Evolutionary conservation across 2,329 filamentous ascomycete genomes (phyloP).

Genomic region (Fonsecaea multimorphosa): DNA sequence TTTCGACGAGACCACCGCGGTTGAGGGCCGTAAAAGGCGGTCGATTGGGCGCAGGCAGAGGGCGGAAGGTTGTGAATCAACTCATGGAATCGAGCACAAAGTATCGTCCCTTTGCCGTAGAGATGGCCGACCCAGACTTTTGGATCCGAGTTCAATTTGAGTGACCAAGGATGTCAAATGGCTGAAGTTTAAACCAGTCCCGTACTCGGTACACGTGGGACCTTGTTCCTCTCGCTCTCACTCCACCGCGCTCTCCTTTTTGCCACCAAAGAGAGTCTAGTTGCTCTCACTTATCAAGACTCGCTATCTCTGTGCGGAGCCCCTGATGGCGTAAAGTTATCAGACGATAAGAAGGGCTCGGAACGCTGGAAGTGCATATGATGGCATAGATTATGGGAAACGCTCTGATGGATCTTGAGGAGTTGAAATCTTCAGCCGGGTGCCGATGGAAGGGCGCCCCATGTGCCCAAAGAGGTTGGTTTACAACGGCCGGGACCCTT

Average conservation of each 20-base stretch:
- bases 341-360: constrained; percentile 7
- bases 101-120: not conserved
- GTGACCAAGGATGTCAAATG: not conserved
- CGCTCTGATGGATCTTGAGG: not conserved
- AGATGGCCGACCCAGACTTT: not conserved
- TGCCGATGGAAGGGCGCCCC: constrained; percentile 4
- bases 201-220: not conserved
- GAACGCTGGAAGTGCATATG: not conserved
- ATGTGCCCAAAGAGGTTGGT: constrained; percentile 2
- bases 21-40: not conserved
- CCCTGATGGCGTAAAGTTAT: not conserved
- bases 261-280: constrained; percentile 11
- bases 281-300: not conserved
- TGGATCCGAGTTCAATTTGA: not conserved
- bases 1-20: constrained; percentile 4
- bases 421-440: constrained; percentile 2
- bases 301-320: not conserved
- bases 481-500: not conserved
- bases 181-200: not conserved
- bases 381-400: not conserved
- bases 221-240: not conserved
- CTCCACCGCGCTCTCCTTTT: constrained; percentile 6
- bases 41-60: not conserved
- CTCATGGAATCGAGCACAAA: constrained; percentile 20
- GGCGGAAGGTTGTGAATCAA: not conserved